phyloP scores from a whole-genome alignment of 2,329 filamentous ascomycete genomes.

The Claviceps sp. region DNA sequence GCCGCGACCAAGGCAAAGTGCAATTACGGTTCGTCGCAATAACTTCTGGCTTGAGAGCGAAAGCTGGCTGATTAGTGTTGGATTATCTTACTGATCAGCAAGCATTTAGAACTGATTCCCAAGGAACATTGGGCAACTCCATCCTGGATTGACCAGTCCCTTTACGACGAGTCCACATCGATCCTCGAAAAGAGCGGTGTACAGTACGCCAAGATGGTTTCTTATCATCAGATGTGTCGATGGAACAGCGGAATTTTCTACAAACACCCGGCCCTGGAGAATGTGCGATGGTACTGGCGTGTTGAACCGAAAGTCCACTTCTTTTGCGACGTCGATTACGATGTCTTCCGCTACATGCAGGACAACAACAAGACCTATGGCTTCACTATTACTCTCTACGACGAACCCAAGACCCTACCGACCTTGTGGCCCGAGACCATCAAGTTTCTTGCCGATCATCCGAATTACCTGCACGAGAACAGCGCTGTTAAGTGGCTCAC shows the following conservation, averaged over 20 bases:
- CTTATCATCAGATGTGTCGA: conserved; percentile 97
- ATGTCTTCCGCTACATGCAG: conserved; percentile 95
- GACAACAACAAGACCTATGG: conserved; percentile 98
- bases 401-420: conserved; percentile 73
- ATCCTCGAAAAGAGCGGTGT: conserved; percentile 74
- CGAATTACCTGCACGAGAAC: conserved; percentile 66
- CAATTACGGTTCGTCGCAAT: conserved; percentile 54
- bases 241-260: conserved; percentile 99
- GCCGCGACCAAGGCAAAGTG: conserved; percentile 81
- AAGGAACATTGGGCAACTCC: conserved; percentile 89
- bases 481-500: conserved; percentile 82
- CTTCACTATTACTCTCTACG: conserved; percentile 96
- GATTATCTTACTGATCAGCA: neutral
- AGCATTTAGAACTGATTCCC: conserved; percentile 62
- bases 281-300: conserved; percentile 91
- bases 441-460: conserved; percentile 78
- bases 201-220: conserved; percentile 78
- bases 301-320: conserved; percentile 98
- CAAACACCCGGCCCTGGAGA: conserved; percentile 74
- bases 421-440: conserved; percentile 90
- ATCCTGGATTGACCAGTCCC: conserved; percentile 78
- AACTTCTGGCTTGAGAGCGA: neutral
- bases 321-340: conserved; percentile 97
- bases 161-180: conserved; percentile 74
- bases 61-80: neutral